These are phyloP conservation scores for Claviceps pazoutovae DNA, from an alignment of 2,329 filamentous ascomycete genomes.

Conservation along the genomic window DNA sequence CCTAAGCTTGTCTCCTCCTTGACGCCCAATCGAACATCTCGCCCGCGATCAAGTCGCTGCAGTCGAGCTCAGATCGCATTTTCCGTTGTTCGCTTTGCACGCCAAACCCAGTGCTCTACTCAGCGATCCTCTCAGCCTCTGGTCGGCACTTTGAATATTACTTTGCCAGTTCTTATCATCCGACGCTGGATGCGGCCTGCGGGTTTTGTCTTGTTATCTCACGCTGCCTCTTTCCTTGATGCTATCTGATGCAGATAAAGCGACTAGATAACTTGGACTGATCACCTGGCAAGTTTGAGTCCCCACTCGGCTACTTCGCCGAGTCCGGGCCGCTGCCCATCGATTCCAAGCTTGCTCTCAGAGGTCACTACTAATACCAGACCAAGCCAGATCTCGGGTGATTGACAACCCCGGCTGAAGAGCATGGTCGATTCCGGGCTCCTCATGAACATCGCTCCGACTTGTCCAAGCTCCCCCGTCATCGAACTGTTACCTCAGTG, in stretches of 20 bases:
- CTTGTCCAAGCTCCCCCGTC: conserved; percentile 4
- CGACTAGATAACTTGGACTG: not conserved
- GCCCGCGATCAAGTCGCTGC: not conserved
- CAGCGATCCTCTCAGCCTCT: not conserved
- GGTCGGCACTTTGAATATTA: not conserved
- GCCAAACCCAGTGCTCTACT: not conserved
- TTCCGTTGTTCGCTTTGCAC: not conserved
- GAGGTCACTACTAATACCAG: not conserved
- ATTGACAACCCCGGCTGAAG: not conserved
- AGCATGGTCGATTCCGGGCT: not conserved
- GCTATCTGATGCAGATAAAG: not conserved
- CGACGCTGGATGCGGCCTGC: conserved; percentile 2
- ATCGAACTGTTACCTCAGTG: conserved; percentile 2
- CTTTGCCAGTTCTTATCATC: not conserved
- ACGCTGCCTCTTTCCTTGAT: not conserved
- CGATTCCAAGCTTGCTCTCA: not conserved
- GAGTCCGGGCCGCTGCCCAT: not conserved
- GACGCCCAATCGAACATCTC: not conserved
- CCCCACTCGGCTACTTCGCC: not conserved
- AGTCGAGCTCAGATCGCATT: not conserved
- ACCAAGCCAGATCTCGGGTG: not conserved
- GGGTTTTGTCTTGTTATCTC: not conserved
- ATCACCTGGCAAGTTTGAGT: conserved; percentile 1
- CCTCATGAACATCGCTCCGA: not conserved
- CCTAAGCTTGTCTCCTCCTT: not conserved